Base-by-base conservation (phyloP, 345 rosid genomes). In the Luvunga scandens region DNA sequence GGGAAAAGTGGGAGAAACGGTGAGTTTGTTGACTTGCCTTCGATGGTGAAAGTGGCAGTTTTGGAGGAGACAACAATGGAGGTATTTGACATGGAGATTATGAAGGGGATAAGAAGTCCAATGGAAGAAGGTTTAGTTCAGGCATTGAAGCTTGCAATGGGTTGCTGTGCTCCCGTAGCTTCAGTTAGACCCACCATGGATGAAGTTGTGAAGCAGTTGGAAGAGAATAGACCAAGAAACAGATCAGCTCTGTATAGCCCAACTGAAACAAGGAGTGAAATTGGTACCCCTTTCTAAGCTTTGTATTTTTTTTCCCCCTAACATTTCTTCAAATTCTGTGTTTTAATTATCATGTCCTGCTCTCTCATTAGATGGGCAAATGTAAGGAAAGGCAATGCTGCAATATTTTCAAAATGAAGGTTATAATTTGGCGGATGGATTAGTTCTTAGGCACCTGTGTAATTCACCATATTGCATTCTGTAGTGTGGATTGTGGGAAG, bases 111-210 rank as follows among this genome's bases (percentile, higher is more conserved):
- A 36, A 91, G 93, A 83, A 96, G 90, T 64, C 97, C 98, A 9
- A 94, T 94, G 98, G 99, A 96, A 84, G 99, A 94, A 72, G 99
- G 99, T 27, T 78, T 96, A 66, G 93, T 92, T 80, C 99, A 93
- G 85, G 97, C 97, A 33, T 79, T 96, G 93, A 96, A 96, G 84
- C 91, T 96, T 10, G 98, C 98, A 2, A 96, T 96, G 99, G 99
- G 99, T 42, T 96, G 99, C 38, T 96, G 99, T 73, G 97, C 99
- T 28, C 99, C 99, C 0, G 99, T 92, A 68, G 88, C 97, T 57
- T 77, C 97, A 0, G 98, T 96, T 27, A 84, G 99, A 81, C 99
- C 99, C 0, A 77, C 97, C 55, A 96, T 94, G 97, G 98, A 96
- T 69, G 99, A 96, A 77, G 98, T 96, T 38, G 97, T 96, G 73